Conservation (phyloP, 2,329 filamentous ascomycete genomes). For the Myriangium duriaei region DNA sequence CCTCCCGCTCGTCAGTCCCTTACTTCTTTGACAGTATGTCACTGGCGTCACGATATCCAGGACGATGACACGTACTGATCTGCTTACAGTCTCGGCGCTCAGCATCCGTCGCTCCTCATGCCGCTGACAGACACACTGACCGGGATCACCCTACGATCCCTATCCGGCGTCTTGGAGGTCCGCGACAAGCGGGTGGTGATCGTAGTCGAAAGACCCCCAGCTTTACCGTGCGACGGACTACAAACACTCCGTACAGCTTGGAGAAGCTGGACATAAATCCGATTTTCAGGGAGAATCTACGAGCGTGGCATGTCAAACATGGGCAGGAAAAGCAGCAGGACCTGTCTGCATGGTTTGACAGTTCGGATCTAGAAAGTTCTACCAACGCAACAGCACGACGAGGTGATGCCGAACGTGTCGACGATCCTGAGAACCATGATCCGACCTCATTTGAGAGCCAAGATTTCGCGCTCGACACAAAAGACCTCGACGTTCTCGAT, state of each 20-base stretch:
- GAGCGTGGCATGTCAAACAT: conserved; percentile 33
- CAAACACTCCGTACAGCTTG: not conserved
- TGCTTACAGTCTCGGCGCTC: no score
- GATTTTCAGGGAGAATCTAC: conserved; percentile 25
- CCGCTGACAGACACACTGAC: no score
- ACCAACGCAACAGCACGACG: conserved; percentile 21
- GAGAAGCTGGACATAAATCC: not conserved
- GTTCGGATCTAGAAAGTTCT: conserved; percentile 16
- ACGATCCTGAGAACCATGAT: conserved; percentile 17
- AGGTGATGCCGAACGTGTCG: conserved; percentile 16
- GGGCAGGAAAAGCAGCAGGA: conserved; percentile 16
- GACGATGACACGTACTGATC: no score
- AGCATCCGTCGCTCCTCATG: no score
- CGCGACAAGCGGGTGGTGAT: no score
- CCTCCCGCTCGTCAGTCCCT: no score
- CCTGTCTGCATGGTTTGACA: conserved; percentile 14
- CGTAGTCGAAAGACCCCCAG: no score
- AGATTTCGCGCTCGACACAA: conserved; percentile 13
- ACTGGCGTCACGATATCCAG: no score
- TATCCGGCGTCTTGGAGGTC: no score
- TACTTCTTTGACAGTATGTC: no score
- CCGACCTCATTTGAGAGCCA: conserved; percentile 12
- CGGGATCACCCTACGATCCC: no score
- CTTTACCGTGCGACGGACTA: not conserved
- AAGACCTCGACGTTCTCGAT: conserved; percentile 23